Evolutionary conservation across 495 filamentous ascomycete genomes (phyloP).

Genomic region (Neurospora pannonica): DNA sequence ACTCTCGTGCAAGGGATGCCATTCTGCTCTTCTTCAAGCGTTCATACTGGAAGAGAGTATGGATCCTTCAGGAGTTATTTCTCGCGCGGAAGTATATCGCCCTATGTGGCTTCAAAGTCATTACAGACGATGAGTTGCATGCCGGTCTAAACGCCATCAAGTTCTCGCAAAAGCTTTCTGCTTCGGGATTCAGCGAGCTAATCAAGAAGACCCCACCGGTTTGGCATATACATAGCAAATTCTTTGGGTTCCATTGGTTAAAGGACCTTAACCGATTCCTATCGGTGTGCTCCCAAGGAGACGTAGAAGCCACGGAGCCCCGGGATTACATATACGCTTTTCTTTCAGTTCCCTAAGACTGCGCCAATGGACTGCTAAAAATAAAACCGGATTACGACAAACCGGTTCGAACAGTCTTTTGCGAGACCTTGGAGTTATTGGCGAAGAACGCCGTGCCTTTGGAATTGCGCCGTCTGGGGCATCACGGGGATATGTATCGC

Average conservation of each 20-base stretch:
- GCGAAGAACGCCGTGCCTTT: neutral
- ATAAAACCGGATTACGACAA: neutral
- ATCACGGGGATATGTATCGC: neutral
- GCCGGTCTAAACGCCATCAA: neutral
- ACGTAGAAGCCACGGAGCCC: neutral
- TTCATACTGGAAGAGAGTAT: neutral
- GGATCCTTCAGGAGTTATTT: neutral
- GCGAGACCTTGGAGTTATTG: neutral
- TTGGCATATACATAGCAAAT: neutral
- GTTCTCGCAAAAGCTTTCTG: neutral
- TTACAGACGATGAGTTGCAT: too few species aligned
- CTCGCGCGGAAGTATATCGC: too few species aligned
- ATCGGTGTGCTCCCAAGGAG: neutral
- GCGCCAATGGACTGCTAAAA: neutral
- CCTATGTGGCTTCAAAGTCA: too few species aligned
- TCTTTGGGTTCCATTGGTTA: neutral
- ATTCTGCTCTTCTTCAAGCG: too few species aligned
- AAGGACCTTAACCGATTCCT: neutral
- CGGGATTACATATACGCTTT: neutral
- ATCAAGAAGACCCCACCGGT: neutral
- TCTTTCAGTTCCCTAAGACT: neutral
- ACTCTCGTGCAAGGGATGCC: too few species aligned
- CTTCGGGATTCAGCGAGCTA: accelerated
- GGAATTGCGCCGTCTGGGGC: neutral
- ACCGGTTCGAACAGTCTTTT: neutral